Percentiles rank a stretch among this genome's conserved stretches.
Evolutionary conservation across 2,329 filamentous ascomycete genomes (phyloP).

Genomic region (Fusarium sp.): DNA sequence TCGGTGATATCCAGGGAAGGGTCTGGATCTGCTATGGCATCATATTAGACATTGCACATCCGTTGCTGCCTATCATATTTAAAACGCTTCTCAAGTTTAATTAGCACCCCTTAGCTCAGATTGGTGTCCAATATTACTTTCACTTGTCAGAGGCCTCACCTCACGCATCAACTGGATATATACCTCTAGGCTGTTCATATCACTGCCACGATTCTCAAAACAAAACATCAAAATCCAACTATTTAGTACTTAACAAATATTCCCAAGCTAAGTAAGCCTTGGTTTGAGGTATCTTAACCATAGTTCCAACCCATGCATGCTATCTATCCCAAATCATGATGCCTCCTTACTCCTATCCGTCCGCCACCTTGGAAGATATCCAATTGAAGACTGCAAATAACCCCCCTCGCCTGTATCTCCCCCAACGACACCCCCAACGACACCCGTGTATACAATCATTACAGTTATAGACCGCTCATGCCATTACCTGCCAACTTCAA

Average conservation of each 20-base stretch:
- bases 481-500: conserved; percentile 48
- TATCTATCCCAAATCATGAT: conserved; percentile 38
- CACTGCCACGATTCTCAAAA: background rate
- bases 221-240: conserved; percentile 1
- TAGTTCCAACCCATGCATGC: conserved; percentile 39
- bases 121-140: background rate
- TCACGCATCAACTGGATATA: background rate
- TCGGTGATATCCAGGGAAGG: background rate
- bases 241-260: background rate
- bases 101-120: background rate
- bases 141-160: background rate
- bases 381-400: conserved; percentile 23
- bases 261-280: conserved; percentile 22
- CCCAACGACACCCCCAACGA: conserved; percentile 10
- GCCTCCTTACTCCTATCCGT: conserved; percentile 33
- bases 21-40: background rate
- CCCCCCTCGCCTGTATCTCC: conserved; percentile 14
- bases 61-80: background rate
- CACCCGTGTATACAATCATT: conserved; percentile 16
- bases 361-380: conserved; percentile 20
- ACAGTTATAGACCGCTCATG: conserved; percentile 1
- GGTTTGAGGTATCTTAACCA: conserved; percentile 39
- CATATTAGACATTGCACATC: background rate
- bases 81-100: background rate
- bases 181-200: background rate